Percentiles rank a stretch among this genome's conserved stretches.
phyloP scores from a whole-genome alignment of 2,329 filamentous ascomycete species.

The Pseudogymnoascus sp. region DNA sequence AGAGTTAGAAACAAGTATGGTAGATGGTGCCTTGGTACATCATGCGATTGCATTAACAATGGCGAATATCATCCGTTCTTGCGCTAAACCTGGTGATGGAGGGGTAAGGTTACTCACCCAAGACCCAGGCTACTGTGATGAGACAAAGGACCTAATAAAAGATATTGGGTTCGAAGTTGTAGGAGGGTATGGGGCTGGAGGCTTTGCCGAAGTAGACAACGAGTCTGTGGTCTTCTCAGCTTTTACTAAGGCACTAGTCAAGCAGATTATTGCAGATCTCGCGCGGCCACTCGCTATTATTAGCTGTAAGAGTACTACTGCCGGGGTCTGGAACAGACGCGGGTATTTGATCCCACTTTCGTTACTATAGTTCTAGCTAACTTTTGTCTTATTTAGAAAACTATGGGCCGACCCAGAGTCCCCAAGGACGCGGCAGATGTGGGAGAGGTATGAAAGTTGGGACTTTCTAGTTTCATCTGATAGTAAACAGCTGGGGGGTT shows the following conservation, averaged over 20 bases:
- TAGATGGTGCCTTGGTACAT: constrained; percentile 16
- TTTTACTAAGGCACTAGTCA: constrained; percentile 29
- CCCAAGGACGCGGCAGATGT: constrained; percentile 22
- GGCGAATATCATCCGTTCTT: constrained; percentile 16
- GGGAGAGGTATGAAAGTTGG: constrained; percentile 17
- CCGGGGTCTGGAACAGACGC: constrained; percentile 5
- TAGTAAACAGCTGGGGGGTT: constrained; percentile 11
- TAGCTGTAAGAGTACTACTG: not conserved
- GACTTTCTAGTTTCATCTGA: constrained; percentile 13
- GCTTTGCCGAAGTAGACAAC: constrained; percentile 33
- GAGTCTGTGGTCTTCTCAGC: constrained; percentile 32
- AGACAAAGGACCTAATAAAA: constrained; percentile 18
- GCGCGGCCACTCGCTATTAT: constrained; percentile 25
- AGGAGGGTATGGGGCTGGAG: constrained; percentile 24
- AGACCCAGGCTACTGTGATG: constrained; percentile 20
- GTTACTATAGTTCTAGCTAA: constrained; percentile 13
- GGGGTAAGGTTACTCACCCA: constrained; percentile 21
- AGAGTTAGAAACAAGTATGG: constrained; percentile 14
- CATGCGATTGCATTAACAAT: constrained; percentile 24
- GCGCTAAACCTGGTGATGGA: not conserved
- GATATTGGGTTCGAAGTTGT: constrained; percentile 22
- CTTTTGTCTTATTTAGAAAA: constrained; percentile 13
- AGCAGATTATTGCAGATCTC: constrained; percentile 34
- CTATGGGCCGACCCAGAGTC: constrained; percentile 18
- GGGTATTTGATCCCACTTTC: constrained; percentile 4